Evolutionary conservation across 192 early-diverging fungal genomes (phyloP).

Genomic region (Phlyctochytrium bullatum): DNA sequence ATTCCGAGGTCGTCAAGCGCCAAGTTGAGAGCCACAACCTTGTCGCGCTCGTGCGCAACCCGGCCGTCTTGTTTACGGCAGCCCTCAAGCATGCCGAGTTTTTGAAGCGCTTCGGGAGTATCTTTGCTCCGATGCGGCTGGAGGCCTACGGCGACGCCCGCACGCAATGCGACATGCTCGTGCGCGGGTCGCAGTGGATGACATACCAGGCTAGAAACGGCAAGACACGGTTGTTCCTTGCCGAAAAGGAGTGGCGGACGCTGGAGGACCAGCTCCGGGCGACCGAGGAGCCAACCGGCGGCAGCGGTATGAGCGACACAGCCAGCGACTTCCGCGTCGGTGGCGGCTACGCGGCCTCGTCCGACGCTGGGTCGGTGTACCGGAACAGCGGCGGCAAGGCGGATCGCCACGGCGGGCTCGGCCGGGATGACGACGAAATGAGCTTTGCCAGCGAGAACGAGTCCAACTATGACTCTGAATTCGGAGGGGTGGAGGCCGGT

Average conservation of each 20-base stretch:
- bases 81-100: constrained; percentile 76
- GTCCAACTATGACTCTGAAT: constrained; percentile 47
- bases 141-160: constrained; percentile 15
- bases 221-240: constrained; percentile 63
- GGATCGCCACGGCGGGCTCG: too few species aligned
- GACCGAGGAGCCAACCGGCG: constrained; percentile 43
- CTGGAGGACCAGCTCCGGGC: constrained; percentile 80
- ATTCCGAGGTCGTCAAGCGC: constrained; percentile 62
- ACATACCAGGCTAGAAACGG: constrained; percentile 31
- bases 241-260: constrained; percentile 75
- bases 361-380: constrained; percentile 18
- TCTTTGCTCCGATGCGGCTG: constrained; percentile 9
- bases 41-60: constrained; percentile 60
- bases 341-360: background rate
- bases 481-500: constrained; percentile 23
- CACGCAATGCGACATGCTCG: constrained; percentile 27
- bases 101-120: constrained; percentile 63
- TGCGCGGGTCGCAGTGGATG: constrained; percentile 26
- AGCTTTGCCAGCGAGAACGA: constrained; percentile 23
- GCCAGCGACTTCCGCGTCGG: constrained; percentile 19
- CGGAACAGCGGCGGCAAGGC: background rate
- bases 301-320: constrained; percentile 11
- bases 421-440: constrained; percentile 25
- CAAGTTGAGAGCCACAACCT: constrained; percentile 75
- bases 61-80: constrained; percentile 71